Percentiles rank a stretch among this genome's conserved stretches.
phyloP scores from a whole-genome alignment of 1,284 basidiomycete genomes.

The Leccinum pseudoinsigne region DNA sequence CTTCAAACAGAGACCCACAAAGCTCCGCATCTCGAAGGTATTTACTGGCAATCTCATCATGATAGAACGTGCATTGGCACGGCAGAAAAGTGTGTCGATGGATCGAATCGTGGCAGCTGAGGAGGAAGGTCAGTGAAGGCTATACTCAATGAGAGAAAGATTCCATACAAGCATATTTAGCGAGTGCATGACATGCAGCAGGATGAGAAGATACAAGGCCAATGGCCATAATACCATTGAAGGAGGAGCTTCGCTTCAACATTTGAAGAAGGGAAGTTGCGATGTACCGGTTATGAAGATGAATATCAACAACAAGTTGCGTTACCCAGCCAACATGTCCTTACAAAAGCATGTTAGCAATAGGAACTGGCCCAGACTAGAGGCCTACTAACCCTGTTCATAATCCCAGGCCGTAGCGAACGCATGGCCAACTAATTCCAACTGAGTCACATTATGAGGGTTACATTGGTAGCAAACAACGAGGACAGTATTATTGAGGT shows the following conservation, averaged over 20 bases:
- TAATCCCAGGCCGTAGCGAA: background rate
- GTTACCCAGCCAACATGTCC: background rate
- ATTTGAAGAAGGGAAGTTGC: background rate
- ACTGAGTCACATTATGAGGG: background rate
- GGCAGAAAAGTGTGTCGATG: background rate
- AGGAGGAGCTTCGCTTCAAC: background rate
- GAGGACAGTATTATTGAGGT: background rate
- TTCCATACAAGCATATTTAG: slow-evolving; percentile 1
- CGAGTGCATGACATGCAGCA: background rate
- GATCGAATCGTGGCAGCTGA: background rate
- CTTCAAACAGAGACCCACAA: background rate
- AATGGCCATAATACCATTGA: background rate
- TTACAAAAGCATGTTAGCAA: slow-evolving; percentile 1
- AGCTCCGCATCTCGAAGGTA: background rate
- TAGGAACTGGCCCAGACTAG: background rate
- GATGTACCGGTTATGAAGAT: background rate
- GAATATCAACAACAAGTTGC: background rate
- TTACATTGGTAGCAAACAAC: background rate
- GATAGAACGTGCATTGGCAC: background rate
- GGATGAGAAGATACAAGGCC: background rate
- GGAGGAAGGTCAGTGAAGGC: background rate
- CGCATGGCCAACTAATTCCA: background rate
- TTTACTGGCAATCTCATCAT: background rate
- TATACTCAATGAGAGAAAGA: background rate
- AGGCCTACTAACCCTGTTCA: background rate